Percentiles rank a stretch among this genome's conserved stretches.
phyloP scores from a whole-genome alignment of 2,329 filamentous ascomycete species.

The Fusarium foetens region DNA sequence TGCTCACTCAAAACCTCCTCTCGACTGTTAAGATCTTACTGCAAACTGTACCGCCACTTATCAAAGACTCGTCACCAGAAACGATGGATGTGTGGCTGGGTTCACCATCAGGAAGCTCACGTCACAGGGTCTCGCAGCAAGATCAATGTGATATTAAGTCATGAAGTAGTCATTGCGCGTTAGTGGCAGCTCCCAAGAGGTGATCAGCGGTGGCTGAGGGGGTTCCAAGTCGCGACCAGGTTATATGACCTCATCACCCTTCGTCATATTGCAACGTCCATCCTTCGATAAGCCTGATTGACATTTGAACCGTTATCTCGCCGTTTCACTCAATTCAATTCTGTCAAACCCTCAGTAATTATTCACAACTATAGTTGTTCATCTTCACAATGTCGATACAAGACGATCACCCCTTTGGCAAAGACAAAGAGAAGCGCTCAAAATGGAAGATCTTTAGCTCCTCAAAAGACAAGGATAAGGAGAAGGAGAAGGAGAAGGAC shows the following conservation, averaged over 20 bases:
- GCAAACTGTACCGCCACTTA: neutral
- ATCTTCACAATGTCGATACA: conserved; percentile 9
- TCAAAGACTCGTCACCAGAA: neutral
- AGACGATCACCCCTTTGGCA: conserved; percentile 12
- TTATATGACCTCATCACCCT: conserved; percentile 27
- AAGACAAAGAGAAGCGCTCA: conserved; percentile 41
- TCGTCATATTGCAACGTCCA: conserved; percentile 19
- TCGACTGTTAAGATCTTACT: neutral
- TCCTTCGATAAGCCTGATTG: conserved; percentile 24
- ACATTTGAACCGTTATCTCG: neutral
- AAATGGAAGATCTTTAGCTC: conserved; percentile 43
- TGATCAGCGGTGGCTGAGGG: conserved; percentile 25
- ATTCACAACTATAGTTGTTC: neutral
- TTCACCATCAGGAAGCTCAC: neutral
- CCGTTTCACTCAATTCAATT: neutral
- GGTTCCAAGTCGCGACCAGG: conserved; percentile 19
- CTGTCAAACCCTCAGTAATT: neutral
- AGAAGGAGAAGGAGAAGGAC: conserved; percentile 20
- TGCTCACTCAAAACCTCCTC: fast-evolving
- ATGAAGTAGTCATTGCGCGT: conserved; percentile 32
- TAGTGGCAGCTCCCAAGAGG: conserved; percentile 19
- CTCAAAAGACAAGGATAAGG: conserved; percentile 37
- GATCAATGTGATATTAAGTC: conserved; percentile 16
- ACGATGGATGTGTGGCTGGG: conserved; percentile 2
- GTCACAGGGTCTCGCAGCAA: conserved; percentile 2